Conservation (phyloP, 768 basidiomycete species). For the Royoungia palumana region DNA sequence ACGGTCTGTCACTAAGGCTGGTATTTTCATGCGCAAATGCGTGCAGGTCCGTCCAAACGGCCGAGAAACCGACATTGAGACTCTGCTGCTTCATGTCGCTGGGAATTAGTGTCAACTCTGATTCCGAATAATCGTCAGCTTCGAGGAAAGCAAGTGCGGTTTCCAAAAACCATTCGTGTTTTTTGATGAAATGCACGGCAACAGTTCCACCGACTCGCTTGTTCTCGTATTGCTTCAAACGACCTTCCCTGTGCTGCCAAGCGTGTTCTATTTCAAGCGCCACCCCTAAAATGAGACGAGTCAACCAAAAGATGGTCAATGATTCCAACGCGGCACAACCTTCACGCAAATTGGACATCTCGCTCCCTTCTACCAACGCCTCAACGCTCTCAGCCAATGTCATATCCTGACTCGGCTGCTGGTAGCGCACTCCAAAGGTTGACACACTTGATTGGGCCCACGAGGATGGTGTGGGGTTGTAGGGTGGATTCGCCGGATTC, state of each 20-base stretch:
- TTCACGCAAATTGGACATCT: constrained; percentile 70
- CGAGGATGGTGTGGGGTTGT: constrained; percentile 46
- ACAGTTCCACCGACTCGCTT: constrained; percentile 87
- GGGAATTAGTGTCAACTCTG: constrained; percentile 20
- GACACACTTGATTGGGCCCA: constrained; percentile 86
- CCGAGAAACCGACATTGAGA: constrained; percentile 21
- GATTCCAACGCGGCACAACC: constrained; percentile 35
- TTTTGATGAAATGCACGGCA: constrained; percentile 97
- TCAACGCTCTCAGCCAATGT: constrained; percentile 74
- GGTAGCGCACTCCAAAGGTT: constrained; percentile 76
- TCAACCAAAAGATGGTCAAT: neutral
- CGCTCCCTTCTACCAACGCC: constrained; percentile 89
- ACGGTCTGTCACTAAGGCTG: constrained; percentile 3
- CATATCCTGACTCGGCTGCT: constrained; percentile 63
- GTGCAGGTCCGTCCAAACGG: constrained; percentile 29
- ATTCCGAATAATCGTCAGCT: constrained; percentile 65
- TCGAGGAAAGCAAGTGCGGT: constrained; percentile 86
- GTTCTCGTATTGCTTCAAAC: constrained; percentile 57
- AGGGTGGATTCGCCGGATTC: constrained; percentile 17
- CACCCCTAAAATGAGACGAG: constrained; percentile 40
- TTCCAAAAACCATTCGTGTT: constrained; percentile 94
- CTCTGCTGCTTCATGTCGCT: constrained; percentile 7
- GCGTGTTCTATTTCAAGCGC: constrained; percentile 59
- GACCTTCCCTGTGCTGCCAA: constrained; percentile 73
- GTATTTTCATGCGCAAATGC: constrained; percentile 18